Conservation (phyloP, 2,329 filamentous ascomycete species). For the Phaeosphaeria sp. region DNA sequence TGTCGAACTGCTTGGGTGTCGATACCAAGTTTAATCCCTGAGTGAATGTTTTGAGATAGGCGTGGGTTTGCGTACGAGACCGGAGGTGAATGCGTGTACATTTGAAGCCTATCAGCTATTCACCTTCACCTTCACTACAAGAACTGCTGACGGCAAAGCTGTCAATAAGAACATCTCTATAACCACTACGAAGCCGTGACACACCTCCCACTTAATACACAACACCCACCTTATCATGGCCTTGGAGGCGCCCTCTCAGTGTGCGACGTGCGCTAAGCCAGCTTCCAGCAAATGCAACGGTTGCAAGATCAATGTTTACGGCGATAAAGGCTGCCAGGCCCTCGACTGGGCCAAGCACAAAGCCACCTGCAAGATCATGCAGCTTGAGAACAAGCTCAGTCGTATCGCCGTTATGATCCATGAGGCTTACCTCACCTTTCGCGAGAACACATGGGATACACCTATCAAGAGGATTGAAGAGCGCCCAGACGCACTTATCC, state of each 20-base stretch:
- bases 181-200: too few relatives aligned
- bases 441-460: slow-evolving; percentile 8
- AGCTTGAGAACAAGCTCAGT: slow-evolving; percentile 3
- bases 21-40: too few relatives aligned
- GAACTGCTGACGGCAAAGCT: too few relatives aligned
- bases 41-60: too few relatives aligned
- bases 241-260: not conserved
- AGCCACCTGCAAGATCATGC: not conserved
- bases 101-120: too few relatives aligned
- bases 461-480: not conserved
- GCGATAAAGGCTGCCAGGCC: slow-evolving; percentile 4
- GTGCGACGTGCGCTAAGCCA: not conserved
- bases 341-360: slow-evolving; percentile 8
- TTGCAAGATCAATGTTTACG: slow-evolving; percentile 7
- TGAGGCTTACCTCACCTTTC: slow-evolving; percentile 8
- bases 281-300: slow-evolving; percentile 3
- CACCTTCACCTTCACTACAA: not conserved
- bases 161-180: too few relatives aligned
- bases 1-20: too few relatives aligned
- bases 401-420: slow-evolving; percentile 4
- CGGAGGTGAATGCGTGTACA: not conserved
- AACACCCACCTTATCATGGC: not conserved
- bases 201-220: too few relatives aligned
- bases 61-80: too few relatives aligned
- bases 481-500: too few relatives aligned